Evolutionary conservation across 805 yeast genomes (phyloP), one percentile per base, ranked within the genome.

Genomic region (Vanderwaltozyma tropicalis): DNA sequence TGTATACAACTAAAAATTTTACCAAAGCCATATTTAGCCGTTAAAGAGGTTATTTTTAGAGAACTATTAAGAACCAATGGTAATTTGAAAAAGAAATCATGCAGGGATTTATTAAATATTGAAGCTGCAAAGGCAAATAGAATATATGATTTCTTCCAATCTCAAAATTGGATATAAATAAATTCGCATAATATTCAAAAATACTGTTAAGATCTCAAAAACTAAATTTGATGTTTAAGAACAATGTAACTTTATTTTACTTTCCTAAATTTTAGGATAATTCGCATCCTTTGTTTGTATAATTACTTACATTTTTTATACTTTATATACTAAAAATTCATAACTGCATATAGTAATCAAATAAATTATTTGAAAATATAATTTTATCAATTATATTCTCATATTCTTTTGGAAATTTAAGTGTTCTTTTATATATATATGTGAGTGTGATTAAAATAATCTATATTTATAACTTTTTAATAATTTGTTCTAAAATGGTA

Each of bases 1-100:
- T 94, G 98, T 62, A 70, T 88, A 4, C 81, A 77, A 34, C 67
- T 94, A 43, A 75, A 94, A 44, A 80, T 94, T 10, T 62, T 82
- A 40, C 98, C 99, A 13, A 89, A 92, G 57, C 94, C 97, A 3
- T 92, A 89, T 53, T 65, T 92, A 43, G 95, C 94, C 2, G 84
- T 92, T 45, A 92, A 92, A 55, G 95, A 85, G 56, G 76, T 85
- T 3, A 61, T 92, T 39, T 86, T 92, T 67, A 75, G 94, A 49
- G 96, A 88, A 54, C 75, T 94, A 24, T 65, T 88, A 28, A 78
- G 84, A 47, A 78, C 82, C 31, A 94, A 94, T 28, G 97, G 97
- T 5, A 62, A 71, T 6, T 58, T 92, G 52, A 84, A 84, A 63
- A 80, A 83, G 62, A 80, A 84, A 52, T 78, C 80, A 14, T 92